Base-by-base conservation (phyloP, 148 eudicot genomes). In the Arctostaphylos glauca region DNA sequence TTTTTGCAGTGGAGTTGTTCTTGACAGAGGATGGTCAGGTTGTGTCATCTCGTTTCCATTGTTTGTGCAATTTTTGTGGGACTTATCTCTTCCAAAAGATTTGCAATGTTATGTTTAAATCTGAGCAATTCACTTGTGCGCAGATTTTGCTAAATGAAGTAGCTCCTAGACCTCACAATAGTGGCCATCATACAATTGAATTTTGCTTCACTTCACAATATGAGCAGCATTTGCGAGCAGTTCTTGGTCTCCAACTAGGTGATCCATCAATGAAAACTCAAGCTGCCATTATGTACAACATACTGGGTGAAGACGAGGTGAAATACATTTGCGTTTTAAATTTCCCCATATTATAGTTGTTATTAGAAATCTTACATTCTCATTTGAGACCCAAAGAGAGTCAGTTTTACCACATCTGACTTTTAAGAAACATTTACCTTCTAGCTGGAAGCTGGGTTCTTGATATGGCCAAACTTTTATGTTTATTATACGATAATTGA, bases 161-260 rank as follows among this genome's bases (percentile, higher is more conserved):
- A 66, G 71, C 71, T 66, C 71, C 71, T 93, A 90, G 99, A 84
- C 97, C 99, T 82, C 99, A 96, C 85, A 96, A 96, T 64, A 96
- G 98, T 78, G 99, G 99, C 73, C 99, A 96, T 86, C 99, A 96
- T 76, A 93, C 98, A n/a, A 96, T 96, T 59, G 99, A 96, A 84
- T 80, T 97, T 38, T 94, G 99, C 84, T 94, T 85, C 73, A 96
- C 99, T 73, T 94, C 98, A 82, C 99, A 96, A 84, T 96, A 55
- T 84, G 98, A 96, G 90, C 98, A 96, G 82, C 99, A 96, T 83
- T 89, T 96, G 81, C 90, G 98, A 80, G 99, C 99, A 52, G 91
- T 96, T 83, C 80, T 94, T 84, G 99, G 99, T 79, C 97, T 96
- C 82, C 99, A 95, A 52, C 95, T 96, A 48, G 99, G 99, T 82